Evolutionary conservation across 2,329 filamentous ascomycete genomes (phyloP).

Genomic region (Samsoniella hepiali): DNA sequence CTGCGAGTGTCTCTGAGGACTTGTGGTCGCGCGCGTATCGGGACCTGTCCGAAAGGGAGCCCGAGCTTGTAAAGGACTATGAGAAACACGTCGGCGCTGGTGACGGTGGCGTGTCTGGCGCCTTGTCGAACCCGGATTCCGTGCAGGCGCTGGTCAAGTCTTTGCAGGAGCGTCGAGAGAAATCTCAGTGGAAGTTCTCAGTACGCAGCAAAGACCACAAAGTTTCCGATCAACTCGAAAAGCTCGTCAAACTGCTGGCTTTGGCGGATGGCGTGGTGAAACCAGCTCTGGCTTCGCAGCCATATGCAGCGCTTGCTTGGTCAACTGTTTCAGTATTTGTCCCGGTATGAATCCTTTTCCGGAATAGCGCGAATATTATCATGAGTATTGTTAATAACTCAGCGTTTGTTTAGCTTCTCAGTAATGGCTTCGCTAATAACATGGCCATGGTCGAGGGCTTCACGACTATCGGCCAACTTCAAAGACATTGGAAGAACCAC

Average conservation of each 20-base stretch:
- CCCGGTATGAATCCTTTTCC: neutral
- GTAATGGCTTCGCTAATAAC: neutral
- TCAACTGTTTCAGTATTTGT: neutral
- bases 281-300: slow-evolving; percentile 4
- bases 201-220: neutral
- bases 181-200: neutral
- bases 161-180: neutral
- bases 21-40: neutral
- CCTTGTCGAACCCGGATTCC: neutral
- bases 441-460: slow-evolving; percentile 4
- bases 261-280: neutral
- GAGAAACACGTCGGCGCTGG: neutral
- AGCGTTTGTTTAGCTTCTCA: neutral
- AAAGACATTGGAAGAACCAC: slow-evolving; percentile 1
- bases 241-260: neutral
- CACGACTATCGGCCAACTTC: neutral
- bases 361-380: neutral
- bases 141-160: neutral
- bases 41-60: neutral
- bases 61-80: neutral
- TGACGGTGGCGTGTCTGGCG: neutral
- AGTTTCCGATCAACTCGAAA: slow-evolving; percentile 1
- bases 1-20: neutral
- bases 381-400: neutral
- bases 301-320: slow-evolving; percentile 9